Evolutionary conservation across 108 stramenopile genomes (phyloP).

Genomic region (Cyclotella baltica): DNA sequence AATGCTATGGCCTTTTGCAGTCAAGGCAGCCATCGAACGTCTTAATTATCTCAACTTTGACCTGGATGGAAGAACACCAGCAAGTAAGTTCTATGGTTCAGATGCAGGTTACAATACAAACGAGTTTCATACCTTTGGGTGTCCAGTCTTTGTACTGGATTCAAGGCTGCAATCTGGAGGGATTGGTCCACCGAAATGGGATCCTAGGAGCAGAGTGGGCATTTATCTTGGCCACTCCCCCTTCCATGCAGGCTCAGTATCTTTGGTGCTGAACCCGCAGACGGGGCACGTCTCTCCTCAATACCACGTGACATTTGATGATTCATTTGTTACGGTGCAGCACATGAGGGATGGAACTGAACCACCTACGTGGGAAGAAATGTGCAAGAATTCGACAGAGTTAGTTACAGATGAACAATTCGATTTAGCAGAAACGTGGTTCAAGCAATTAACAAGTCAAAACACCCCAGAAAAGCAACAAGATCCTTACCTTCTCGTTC

Average conservation of each 20-base stretch:
- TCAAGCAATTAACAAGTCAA: neutral
- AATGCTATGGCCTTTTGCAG: constrained; percentile 67
- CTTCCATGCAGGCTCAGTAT: constrained; percentile 30
- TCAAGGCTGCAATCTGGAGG: constrained; percentile 18
- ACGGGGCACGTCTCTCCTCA: constrained; percentile 45
- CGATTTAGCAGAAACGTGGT: constrained; percentile 11
- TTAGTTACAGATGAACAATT: neutral
- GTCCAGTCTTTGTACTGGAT: constrained; percentile 29
- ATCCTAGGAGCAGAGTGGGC: constrained; percentile 29
- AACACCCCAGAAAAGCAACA: neutral
- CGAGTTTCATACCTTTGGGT: constrained; percentile 11
- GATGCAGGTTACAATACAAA: neutral
- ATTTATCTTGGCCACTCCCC: constrained; percentile 44
- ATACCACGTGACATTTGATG: constrained; percentile 41
- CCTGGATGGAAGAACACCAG: neutral
- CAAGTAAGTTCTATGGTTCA: neutral
- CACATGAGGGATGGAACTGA: neutral
- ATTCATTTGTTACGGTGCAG: constrained; percentile 35
- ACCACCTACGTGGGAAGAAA: constrained; percentile 22
- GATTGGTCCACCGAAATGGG: constrained; percentile 42
- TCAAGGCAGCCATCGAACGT: constrained; percentile 20
- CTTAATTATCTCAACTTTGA: neutral
- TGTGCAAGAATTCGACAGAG: constrained; percentile 12
- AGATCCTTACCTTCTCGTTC: neutral
- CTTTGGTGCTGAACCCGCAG: constrained; percentile 35